A percentile compares a stretch with the other conserved stretches of the same genome.
Conservation (phyloP, 2,329 filamentous ascomycete species). For the Lecanosticta acicola region DNA sequence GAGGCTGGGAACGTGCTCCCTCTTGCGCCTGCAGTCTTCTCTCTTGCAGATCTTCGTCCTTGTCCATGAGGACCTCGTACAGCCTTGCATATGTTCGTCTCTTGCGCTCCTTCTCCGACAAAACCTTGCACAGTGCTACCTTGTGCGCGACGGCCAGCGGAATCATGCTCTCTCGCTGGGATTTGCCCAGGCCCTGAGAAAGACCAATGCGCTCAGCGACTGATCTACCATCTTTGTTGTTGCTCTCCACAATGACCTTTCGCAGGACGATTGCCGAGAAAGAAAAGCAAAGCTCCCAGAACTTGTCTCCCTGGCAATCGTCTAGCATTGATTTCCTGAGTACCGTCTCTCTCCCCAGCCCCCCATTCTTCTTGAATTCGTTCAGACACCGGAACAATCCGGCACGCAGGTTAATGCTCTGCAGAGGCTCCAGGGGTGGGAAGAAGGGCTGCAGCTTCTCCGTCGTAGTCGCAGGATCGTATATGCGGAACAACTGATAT, state of each 20-base stretch:
- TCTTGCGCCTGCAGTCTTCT: constrained; percentile 39
- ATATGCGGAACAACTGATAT: constrained; percentile 79
- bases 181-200: constrained; percentile 32
- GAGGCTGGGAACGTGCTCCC: constrained; percentile 5
- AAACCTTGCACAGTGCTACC: constrained; percentile 54
- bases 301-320: constrained; percentile 85
- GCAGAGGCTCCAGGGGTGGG: constrained; percentile 80
- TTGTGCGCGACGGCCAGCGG: constrained; percentile 69
- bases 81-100: constrained; percentile 59
- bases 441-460: constrained; percentile 87
- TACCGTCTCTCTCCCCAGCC: constrained; percentile 71
- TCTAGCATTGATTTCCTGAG: constrained; percentile 94
- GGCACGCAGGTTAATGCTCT: constrained; percentile 83
- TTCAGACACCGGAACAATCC: constrained; percentile 77
- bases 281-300: constrained; percentile 76
- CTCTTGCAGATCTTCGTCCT: constrained; percentile 46
- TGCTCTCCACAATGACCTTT: constrained; percentile 49
- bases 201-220: constrained; percentile 50
- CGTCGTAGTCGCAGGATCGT: constrained; percentile 70
- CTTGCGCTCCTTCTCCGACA: constrained; percentile 57
- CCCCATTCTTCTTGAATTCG: constrained; percentile 79
- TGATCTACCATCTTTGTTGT: constrained; percentile 35
- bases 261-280: constrained; percentile 82
- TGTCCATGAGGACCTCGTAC: constrained; percentile 44
- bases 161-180: constrained; percentile 44